Conservation (phyloP, 2,329 filamentous ascomycete genomes). For the Microthyrium microscopicum region DNA sequence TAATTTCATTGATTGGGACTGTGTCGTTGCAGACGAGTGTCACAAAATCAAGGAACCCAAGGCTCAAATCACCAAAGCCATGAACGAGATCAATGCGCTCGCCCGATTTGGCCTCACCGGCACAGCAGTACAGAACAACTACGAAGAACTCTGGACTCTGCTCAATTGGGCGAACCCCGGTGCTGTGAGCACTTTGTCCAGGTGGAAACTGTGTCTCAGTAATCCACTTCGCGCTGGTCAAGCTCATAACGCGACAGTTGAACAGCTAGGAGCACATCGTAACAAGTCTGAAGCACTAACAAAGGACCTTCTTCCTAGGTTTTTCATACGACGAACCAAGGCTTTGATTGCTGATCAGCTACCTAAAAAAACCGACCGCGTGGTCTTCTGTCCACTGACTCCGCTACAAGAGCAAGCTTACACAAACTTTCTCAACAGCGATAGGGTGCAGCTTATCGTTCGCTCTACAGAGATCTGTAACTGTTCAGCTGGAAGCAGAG, state of each 20-base stretch:
- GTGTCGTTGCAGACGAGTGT: slow-evolving; percentile 85
- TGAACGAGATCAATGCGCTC: slow-evolving; percentile 79
- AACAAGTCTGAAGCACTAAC: slow-evolving; percentile 73
- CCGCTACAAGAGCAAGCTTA: slow-evolving; percentile 69
- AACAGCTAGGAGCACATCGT: slow-evolving; percentile 65
- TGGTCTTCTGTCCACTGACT: slow-evolving; percentile 88
- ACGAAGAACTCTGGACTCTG: slow-evolving; percentile 91
- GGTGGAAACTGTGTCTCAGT: slow-evolving; percentile 66
- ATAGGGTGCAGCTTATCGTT: slow-evolving; percentile 53
- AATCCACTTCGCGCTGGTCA: slow-evolving; percentile 74
- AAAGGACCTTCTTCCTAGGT: slow-evolving; percentile 69
- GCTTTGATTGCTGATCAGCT: slow-evolving; percentile 79
- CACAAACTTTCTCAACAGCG: slow-evolving; percentile 59
- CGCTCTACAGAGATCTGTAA: slow-evolving; percentile 49
- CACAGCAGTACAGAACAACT: slow-evolving; percentile 94
- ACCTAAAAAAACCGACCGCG: slow-evolving; percentile 83
- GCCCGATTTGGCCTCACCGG: slow-evolving; percentile 88
- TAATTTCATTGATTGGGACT: slow-evolving; percentile 84
- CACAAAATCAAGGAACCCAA: slow-evolving; percentile 69
- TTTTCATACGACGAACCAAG: slow-evolving; percentile 89
- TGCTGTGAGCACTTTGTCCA: slow-evolving; percentile 43
- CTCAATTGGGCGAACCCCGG: slow-evolving; percentile 95
- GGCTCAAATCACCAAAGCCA: slow-evolving; percentile 65
- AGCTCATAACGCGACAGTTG: slow-evolving; percentile 74
- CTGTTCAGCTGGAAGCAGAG: slow-evolving; percentile 50